A percentile compares a stretch with the other conserved stretches of the same genome.
Evolutionary conservation across 495 filamentous ascomycete species (phyloP).

Genomic region (Geoglossum glabrum): DNA sequence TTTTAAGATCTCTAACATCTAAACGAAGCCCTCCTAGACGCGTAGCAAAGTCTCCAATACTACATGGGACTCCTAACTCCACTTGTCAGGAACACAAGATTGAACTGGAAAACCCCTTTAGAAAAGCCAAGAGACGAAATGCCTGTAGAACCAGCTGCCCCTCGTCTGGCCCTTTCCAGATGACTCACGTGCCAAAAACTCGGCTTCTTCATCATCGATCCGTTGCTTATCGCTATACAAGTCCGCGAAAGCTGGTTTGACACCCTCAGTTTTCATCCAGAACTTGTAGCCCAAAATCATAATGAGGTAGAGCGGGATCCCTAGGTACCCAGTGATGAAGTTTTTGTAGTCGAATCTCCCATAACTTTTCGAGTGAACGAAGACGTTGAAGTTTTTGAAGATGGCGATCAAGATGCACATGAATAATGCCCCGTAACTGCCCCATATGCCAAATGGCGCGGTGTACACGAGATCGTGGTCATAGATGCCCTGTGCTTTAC

Average conservation of each 20-base stretch:
- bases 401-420: slow-evolving; percentile 52
- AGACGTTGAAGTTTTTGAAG: slow-evolving; percentile 64
- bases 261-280: slow-evolving; percentile 26
- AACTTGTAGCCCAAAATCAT: slow-evolving; percentile 56
- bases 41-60: too few relatives aligned
- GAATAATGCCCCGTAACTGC: slow-evolving; percentile 44
- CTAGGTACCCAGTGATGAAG: slow-evolving; percentile 67
- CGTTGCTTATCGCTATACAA: slow-evolving; percentile 50
- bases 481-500: slow-evolving; percentile 49
- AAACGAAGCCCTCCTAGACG: too few relatives aligned
- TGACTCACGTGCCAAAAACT: slow-evolving; percentile 37
- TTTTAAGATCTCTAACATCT: too few relatives aligned
- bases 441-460: slow-evolving; percentile 47
- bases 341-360: slow-evolving; percentile 45
- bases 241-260: slow-evolving; percentile 39
- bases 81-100: too few relatives aligned
- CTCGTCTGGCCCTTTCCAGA: slow-evolving; percentile 22
- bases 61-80: too few relatives aligned
- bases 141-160: slow-evolving; percentile 34
- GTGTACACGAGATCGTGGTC: slow-evolving; percentile 45
- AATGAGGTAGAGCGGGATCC: slow-evolving; percentile 57
- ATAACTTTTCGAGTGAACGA: slow-evolving; percentile 29
- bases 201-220: slow-evolving; percentile 55
- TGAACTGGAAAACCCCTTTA: slow-evolving; percentile 14
- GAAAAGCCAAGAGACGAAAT: slow-evolving; percentile 48